These are phyloP conservation scores for Francoa sonchifolia DNA, from an alignment of 441 rosid species.

Conservation along the genomic window DNA sequence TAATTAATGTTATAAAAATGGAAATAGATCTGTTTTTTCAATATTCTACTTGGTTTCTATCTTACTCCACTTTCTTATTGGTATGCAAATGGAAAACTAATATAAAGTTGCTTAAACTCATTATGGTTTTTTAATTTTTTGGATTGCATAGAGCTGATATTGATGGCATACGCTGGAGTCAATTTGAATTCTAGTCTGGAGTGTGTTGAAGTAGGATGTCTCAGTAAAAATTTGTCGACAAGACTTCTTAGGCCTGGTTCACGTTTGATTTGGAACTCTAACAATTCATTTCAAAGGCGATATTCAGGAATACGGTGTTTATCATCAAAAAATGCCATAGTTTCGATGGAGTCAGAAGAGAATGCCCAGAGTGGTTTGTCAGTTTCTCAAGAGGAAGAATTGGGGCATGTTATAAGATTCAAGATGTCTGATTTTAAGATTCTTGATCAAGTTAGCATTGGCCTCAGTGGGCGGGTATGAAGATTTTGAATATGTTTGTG, in stretches of 20 bases:
- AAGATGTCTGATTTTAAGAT: slow-evolving; percentile 63
- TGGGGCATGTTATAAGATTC: slow-evolving; percentile 56
- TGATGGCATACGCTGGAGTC: slow-evolving; percentile 43
- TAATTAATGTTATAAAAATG: too few relatives aligned
- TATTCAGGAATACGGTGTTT: slow-evolving; percentile 23
- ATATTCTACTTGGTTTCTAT: too few relatives aligned
- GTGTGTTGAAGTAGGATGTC: slow-evolving; percentile 18
- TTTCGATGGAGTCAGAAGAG: slow-evolving; percentile 29
- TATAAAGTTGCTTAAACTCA: too few relatives aligned
- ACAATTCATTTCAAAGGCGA: slow-evolving; percentile 12
- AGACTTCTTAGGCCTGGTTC: slow-evolving; percentile 14
- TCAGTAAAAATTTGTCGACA: slow-evolving; percentile 23
- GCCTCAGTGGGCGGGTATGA: slow-evolving; percentile 81
- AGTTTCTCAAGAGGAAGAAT: slow-evolving; percentile 30
- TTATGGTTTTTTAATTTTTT: too few relatives aligned
- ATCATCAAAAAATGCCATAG: slow-evolving; percentile 21
- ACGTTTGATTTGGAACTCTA: slow-evolving; percentile 12
- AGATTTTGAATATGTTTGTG: neutral
- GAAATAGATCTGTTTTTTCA: too few relatives aligned
- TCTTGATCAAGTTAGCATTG: slow-evolving; percentile 67
- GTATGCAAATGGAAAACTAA: too few relatives aligned
- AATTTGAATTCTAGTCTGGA: slow-evolving; percentile 23
- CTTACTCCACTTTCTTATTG: too few relatives aligned
- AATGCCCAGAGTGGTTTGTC: slow-evolving; percentile 12
- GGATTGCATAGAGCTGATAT: slow-evolving; percentile 9